A percentile compares a stretch with the other conserved stretches of the same genome.
phyloP scores from a whole-genome alignment of 1,284 basidiomycete genomes.

The Naganishia albida region DNA sequence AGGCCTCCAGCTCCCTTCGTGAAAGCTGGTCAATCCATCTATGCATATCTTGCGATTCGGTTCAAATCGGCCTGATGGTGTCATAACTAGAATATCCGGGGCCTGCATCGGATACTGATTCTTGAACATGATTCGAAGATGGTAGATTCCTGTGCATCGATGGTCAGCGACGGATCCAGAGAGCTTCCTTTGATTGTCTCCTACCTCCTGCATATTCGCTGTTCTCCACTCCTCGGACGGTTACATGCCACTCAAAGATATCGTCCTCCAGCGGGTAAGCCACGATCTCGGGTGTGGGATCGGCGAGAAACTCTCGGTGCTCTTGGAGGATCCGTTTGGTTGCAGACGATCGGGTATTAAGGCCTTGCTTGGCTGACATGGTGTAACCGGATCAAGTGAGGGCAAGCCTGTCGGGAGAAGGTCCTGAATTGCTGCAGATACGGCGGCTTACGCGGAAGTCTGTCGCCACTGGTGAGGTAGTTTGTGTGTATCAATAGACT shows the following conservation, averaged over 20 bases:
- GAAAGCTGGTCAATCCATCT: slow-evolving; percentile 75
- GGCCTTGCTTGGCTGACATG: slow-evolving; percentile 34
- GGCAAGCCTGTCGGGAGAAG: too few relatives aligned
- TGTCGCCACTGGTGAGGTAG: too few relatives aligned
- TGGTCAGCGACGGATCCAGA: background rate
- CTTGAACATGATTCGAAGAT: slow-evolving; percentile 86
- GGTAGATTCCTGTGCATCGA: slow-evolving; percentile 62
- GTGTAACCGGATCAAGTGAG: background rate
- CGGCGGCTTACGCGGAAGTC: too few relatives aligned
- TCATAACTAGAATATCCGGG: slow-evolving; percentile 90
- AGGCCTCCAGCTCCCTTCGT: slow-evolving; percentile 74
- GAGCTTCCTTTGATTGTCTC: background rate
- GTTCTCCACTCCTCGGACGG: slow-evolving; percentile 78
- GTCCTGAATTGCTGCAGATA: too few relatives aligned
- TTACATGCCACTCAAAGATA: slow-evolving; percentile 88
- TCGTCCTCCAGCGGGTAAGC: slow-evolving; percentile 80
- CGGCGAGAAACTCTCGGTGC: slow-evolving; percentile 74
- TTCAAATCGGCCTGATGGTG: slow-evolving; percentile 93
- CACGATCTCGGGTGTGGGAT: slow-evolving; percentile 76
- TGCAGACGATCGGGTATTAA: slow-evolving; percentile 59
- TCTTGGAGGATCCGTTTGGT: slow-evolving; percentile 97
- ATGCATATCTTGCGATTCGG: slow-evolving; percentile 96
- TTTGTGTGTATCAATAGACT: too few relatives aligned
- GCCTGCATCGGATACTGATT: slow-evolving; percentile 93
- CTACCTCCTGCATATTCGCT: slow-evolving; percentile 85